phyloP scores from a whole-genome alignment of 805 yeast species.

The Wickerhamomyces ciferrii region DNA sequence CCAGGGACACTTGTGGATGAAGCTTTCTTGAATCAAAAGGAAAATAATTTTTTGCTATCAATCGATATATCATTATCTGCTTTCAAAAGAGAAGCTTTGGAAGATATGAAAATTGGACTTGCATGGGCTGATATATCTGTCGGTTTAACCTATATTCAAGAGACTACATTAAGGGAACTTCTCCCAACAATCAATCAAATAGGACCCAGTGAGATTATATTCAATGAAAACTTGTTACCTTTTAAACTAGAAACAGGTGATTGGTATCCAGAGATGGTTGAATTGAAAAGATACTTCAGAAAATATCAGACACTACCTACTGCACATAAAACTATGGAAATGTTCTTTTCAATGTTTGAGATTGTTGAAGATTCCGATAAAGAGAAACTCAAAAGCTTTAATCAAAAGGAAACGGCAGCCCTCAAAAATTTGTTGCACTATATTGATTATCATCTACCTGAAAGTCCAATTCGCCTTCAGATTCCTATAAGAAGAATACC shows the following conservation, averaged over 20 bases:
- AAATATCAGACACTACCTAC: slow-evolving; percentile 44
- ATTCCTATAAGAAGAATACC: slow-evolving; percentile 57
- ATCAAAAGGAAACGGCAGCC: slow-evolving; percentile 48
- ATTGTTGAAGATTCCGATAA: neutral
- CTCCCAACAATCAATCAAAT: slow-evolving; percentile 73
- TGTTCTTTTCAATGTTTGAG: slow-evolving; percentile 31
- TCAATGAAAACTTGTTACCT: slow-evolving; percentile 41
- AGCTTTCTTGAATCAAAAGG: slow-evolving; percentile 65
- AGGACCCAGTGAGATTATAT: slow-evolving; percentile 72
- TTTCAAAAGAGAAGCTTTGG: slow-evolving; percentile 29
- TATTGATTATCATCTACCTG: slow-evolving; percentile 69
- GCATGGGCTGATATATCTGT: slow-evolving; percentile 89
- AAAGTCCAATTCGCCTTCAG: slow-evolving; percentile 53
- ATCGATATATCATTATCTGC: slow-evolving; percentile 54
- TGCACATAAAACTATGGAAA: slow-evolving; percentile 30
- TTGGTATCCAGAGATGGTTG: slow-evolving; percentile 56
- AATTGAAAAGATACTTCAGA: slow-evolving; percentile 50
- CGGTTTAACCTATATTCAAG: slow-evolving; percentile 71
- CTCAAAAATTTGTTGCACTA: slow-evolving; percentile 63
- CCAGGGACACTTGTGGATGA: slow-evolving; percentile 94
- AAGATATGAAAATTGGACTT: slow-evolving; percentile 53
- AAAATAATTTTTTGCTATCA: slow-evolving; percentile 66
- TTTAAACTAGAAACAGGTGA: slow-evolving; percentile 37
- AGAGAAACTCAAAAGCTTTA: neutral
- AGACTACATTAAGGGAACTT: slow-evolving; percentile 52